Base-by-base conservation (phyloP, 2,329 filamentous ascomycete species). In the Macroventuria anomochaeta region DNA sequence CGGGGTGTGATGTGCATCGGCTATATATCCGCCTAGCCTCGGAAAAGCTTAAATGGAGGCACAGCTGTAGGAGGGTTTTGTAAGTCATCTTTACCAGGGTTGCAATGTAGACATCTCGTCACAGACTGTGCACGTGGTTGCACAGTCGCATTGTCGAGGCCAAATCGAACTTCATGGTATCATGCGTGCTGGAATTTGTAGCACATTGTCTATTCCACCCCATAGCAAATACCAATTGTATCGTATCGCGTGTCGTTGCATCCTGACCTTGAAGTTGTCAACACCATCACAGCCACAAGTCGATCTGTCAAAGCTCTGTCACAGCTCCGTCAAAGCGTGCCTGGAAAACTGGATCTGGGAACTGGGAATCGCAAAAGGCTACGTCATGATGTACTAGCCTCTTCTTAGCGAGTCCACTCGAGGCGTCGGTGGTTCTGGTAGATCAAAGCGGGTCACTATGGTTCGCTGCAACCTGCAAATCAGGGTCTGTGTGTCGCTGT, bases 401-500 rank as follows among this genome's bases (percentile, higher is more conserved):
- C 11, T 17, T 11, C 11, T 41, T 53, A 48, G 51, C 44, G 51
- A 53, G 50, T 33, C 42, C 49, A 33, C 36, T 46, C n/a, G 20
- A 17, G 20, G 37, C 42, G 37, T 36, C 42, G 42, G 42, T 37
- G 50, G 26, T 36, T 47, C 48, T 48, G 21, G 43, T 20, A 44
- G 51, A 54, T 49, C 44, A 44, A 38, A 49, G 44, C 51, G 51
- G 51, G 51, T 48, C 51, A 39, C 44, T 20, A 13, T 54, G 51
- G 51, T 49, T 54, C 40, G 51, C 51, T 54, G 51, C 51, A 54
- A 15, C 8, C 20, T 25, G 44, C n/a, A 40, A 43, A 42, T 46
- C 44, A 44, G 33, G 51, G 51, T 48, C 51, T 28, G 50, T 47
- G 50, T 53, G 40, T 40, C 26, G 21, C 28, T 10, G 12, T 37